Conservation (phyloP, 2,329 filamentous ascomycete genomes). For the Zymoseptoria pseudotritici region DNA sequence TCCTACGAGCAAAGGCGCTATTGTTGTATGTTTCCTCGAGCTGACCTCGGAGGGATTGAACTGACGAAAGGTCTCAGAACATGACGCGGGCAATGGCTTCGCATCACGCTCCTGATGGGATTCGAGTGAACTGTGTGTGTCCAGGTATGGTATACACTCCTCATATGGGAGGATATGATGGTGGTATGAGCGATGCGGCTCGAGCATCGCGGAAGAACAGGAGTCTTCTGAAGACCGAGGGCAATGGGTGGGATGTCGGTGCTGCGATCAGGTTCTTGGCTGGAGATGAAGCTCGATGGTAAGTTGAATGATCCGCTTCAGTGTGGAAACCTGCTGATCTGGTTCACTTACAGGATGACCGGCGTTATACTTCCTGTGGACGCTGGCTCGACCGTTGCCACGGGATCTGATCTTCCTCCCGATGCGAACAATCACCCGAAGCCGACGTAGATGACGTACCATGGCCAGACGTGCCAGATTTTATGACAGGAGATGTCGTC, state of each 20-base stretch:
- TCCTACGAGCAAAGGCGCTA: constrained; percentile 47
- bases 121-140: constrained; percentile 50
- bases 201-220: constrained; percentile 43
- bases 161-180: constrained; percentile 42
- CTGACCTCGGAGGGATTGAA: neutral
- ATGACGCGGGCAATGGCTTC: constrained; percentile 51
- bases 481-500: neutral
- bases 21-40: constrained; percentile 32
- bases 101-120: constrained; percentile 45
- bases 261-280: constrained; percentile 47
- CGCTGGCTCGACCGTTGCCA: constrained; percentile 40
- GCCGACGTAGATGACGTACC: neutral
- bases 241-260: constrained; percentile 48
- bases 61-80: constrained; percentile 28
- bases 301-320: constrained; percentile 22
- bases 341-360: constrained; percentile 20
- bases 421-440: constrained; percentile 6
- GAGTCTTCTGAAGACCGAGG: constrained; percentile 47
- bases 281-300: constrained; percentile 46
- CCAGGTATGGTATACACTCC: constrained; percentile 50
- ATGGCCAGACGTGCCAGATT: neutral
- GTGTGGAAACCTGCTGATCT: neutral
- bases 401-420: constrained; percentile 35
- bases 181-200: constrained; percentile 45
- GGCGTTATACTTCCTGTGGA: constrained; percentile 43